Base-by-base conservation (phyloP, 2,329 filamentous ascomycete species). In the Beauveria caledonica region DNA sequence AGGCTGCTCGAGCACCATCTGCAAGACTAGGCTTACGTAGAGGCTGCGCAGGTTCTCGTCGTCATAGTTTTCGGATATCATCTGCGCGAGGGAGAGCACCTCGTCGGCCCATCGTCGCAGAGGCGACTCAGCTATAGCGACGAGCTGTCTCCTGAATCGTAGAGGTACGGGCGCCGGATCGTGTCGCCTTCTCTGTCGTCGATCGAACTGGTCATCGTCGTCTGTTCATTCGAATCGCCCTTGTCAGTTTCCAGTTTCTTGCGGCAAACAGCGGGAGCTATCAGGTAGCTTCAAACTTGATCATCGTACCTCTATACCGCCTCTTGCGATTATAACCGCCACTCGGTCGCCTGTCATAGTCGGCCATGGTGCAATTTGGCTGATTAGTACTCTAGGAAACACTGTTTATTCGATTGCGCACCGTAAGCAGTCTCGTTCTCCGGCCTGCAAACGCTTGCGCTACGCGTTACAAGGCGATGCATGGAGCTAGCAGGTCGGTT, bases 1-100 rank as follows among this genome's bases (percentile, higher is more conserved):
- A 1, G 94, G 94, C 76, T 99, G 94, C 76, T 99, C 94, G 40
- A 90, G 72, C 48, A 89, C 81, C 65, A 97, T 80, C 73, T 93
- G 89, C 62, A 92, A 76, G 8, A 86, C 79, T 33, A 96, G 81
- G 61, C 87, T 84, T 65, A 89, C 78, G 72, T 96, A 95, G 55
- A 81, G 85, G 36, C 80, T 82, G 65, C 86, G 86, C 59, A 96
- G 77, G 66, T 92, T 88, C 66, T 87, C 85, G 70, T 95, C 89
- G n/a, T 95, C 92, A 70, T 88, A 89, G 73, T 95, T 88, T 49
- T 96, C 90, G 36, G 87, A 82, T 17, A 96, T 84, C 53, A 87
- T 83, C 68, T 87, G 89, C 36, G 89, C 90, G 67, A 95, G 87
- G 55, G 81, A 80, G 61, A 83, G 80, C 42, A 91, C 85, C 71